phyloP scores from a whole-genome alignment of 345 rosid species.

The Eucalyptus regnans region DNA sequence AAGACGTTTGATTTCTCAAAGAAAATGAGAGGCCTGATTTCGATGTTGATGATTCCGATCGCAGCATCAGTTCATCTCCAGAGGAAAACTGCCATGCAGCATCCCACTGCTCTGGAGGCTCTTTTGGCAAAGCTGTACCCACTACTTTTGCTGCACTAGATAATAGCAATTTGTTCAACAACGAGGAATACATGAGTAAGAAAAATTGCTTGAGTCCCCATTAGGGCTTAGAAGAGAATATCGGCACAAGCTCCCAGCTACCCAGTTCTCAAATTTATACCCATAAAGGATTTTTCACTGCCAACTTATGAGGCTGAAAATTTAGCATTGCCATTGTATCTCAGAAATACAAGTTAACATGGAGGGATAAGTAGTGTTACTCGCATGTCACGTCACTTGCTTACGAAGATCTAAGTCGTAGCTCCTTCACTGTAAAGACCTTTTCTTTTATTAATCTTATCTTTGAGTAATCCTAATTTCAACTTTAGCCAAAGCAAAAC shows the following conservation, averaged over 20 bases:
- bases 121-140: slow-evolving; percentile 68
- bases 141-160: slow-evolving; percentile 90
- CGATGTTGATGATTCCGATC: slow-evolving; percentile 30
- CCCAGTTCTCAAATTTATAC: background rate
- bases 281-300: background rate
- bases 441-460: background rate
- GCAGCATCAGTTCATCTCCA: slow-evolving; percentile 55
- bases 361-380: background rate
- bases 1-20: slow-evolving; percentile 19
- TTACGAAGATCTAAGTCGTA: background rate
- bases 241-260: background rate
- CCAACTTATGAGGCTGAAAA: background rate
- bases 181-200: background rate
- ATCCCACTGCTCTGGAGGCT: slow-evolving; percentile 39
- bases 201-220: background rate
- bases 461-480: background rate
- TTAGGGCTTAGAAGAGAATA: background rate
- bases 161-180: background rate
- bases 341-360: background rate
- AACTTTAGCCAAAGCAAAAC: background rate
- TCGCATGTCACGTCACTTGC: background rate
- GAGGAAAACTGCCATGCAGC: slow-evolving; percentile 76
- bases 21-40: slow-evolving; percentile 16
- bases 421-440: background rate
- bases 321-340: background rate